Percentiles rank a stretch among this genome's conserved stretches.
These are phyloP conservation scores for Syncephalis plumigaleata DNA, from an alignment of 371 early-diverging fungal genomes.

Conservation along the genomic window DNA sequence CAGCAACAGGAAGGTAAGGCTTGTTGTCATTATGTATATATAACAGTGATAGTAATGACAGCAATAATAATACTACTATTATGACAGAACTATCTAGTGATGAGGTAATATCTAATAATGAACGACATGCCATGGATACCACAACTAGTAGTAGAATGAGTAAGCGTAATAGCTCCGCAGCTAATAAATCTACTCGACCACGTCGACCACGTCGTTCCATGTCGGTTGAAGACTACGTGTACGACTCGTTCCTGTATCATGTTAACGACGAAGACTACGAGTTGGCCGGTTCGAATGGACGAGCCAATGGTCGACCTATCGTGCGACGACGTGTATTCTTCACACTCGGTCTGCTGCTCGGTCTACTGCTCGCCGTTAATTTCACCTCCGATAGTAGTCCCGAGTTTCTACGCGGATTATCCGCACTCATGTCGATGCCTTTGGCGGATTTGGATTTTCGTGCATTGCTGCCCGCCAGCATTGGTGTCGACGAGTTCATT, in stretches of 20 bases:
- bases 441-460: slow-evolving; percentile 41
- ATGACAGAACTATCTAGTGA: no score
- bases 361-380: slow-evolving; percentile 18
- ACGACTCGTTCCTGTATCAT: slow-evolving; percentile 10
- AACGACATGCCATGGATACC: no score
- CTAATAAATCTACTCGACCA: no score
- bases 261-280: slow-evolving; percentile 4
- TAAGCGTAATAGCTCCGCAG: no score
- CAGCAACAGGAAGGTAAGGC: no score
- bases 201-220: no score
- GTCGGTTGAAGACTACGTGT: slow-evolving; percentile 13
- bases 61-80: no score
- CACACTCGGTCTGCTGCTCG: slow-evolving; percentile 27
- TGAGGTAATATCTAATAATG: no score
- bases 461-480: slow-evolving; percentile 39
- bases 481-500: slow-evolving; percentile 49
- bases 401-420: slow-evolving; percentile 12
- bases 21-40: no score
- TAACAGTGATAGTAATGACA: no score
- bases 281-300: slow-evolving; percentile 6
- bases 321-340: slow-evolving; percentile 23
- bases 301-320: no score
- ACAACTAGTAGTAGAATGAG: no score
- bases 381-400: slow-evolving; percentile 16
- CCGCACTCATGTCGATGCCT: slow-evolving; percentile 12